Evolutionary conservation across 2,329 filamentous ascomycete species (phyloP).

Genomic region (Fusarium bactridioides): DNA sequence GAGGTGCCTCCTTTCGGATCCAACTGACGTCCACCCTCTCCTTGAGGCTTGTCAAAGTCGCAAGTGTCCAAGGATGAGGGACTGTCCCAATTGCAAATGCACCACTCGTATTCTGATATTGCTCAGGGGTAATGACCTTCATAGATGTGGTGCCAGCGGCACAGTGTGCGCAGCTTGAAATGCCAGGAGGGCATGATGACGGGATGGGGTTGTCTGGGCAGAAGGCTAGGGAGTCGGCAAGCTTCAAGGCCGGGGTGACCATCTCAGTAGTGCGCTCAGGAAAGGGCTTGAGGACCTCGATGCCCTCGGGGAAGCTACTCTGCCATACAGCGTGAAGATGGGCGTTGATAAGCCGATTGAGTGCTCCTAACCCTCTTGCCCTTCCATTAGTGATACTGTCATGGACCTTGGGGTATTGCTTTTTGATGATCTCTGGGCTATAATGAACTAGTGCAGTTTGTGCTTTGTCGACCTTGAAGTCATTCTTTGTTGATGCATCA

Average conservation of each 20-base stretch:
- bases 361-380: conserved; percentile 67
- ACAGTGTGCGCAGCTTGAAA: conserved; percentile 77
- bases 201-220: conserved; percentile 79
- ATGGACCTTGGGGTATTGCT: conserved; percentile 72
- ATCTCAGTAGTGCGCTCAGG: conserved; percentile 78
- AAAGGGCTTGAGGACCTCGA: conserved; percentile 82
- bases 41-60: conserved; percentile 70
- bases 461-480: conserved; percentile 70
- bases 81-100: conserved; percentile 86
- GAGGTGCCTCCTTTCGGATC: conserved; percentile 72
- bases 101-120: conserved; percentile 75
- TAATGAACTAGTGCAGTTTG: conserved; percentile 81
- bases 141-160: conserved; percentile 66
- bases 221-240: conserved; percentile 77
- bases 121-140: conserved; percentile 70
- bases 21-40: conserved; percentile 68
- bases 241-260: conserved; percentile 71
- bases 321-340: conserved; percentile 90
- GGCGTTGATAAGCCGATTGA: conserved; percentile 80
- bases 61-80: conserved; percentile 89
- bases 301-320: conserved; percentile 76
- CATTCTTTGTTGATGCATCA: conserved; percentile 64
- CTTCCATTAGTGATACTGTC: conserved; percentile 66
- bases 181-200: conserved; percentile 84
- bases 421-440: conserved; percentile 66